These are phyloP conservation scores for Lachnum nothofagi DNA, from an alignment of 2,329 filamentous ascomycete species.

Conservation along the genomic window DNA sequence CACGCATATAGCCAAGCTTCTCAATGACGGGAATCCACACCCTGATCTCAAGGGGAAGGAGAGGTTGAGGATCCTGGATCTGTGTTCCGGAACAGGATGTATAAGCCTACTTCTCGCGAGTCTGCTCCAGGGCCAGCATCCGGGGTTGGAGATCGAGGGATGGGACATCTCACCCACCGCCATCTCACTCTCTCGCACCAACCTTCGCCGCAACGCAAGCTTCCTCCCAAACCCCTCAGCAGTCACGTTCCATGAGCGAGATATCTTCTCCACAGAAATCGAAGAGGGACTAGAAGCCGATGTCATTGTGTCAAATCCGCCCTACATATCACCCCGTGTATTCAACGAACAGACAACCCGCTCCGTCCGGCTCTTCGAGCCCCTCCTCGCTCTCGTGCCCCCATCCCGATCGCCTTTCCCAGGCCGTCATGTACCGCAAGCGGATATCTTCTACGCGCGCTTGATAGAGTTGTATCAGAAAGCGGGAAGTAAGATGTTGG, in stretches of 20 bases:
- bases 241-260: conserved; percentile 13
- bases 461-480: conserved; percentile 52
- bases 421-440: no score
- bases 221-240: conserved; percentile 19
- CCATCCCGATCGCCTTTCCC: no score
- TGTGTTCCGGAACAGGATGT: conserved; percentile 89
- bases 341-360: conserved; percentile 60
- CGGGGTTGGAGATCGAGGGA: conserved; percentile 55
- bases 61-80: conserved; percentile 64
- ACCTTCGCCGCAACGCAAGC: no score
- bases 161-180: conserved; percentile 61
- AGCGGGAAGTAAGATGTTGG: conserved; percentile 49
- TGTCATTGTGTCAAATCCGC: conserved; percentile 81
- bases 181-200: no score
- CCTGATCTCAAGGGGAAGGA: background rate
- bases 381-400: conserved; percentile 70
- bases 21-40: background rate
- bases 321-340: conserved; percentile 68
- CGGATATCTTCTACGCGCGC: conserved; percentile 61
- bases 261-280: conserved; percentile 43
- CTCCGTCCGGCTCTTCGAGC: conserved; percentile 79
- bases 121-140: conserved; percentile 43
- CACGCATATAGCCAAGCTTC: conserved; percentile 43
- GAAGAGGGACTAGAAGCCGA: conserved; percentile 15
- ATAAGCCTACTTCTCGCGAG: conserved; percentile 73